Evolutionary conservation across 2,329 filamentous ascomycete species (phyloP).

Genomic region (Pestalotiopsis sp.): DNA sequence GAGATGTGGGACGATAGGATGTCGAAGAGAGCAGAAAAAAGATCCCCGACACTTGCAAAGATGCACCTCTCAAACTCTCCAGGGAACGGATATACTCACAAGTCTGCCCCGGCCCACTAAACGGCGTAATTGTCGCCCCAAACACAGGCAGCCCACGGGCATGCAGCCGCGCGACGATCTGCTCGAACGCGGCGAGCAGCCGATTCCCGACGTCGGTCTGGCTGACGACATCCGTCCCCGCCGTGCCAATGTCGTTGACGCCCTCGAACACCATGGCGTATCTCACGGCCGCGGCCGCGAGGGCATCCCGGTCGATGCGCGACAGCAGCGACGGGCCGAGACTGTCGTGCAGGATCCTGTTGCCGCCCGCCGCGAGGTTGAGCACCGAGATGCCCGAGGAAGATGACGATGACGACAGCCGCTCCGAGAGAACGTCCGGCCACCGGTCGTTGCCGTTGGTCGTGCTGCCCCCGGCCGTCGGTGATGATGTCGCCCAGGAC

Average conservation of each 20-base stretch:
- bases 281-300: conserved; percentile 52
- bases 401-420: conserved; percentile 39
- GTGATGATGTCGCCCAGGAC: conserved; percentile 69
- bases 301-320: conserved; percentile 60
- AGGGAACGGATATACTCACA: background rate
- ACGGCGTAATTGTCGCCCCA: conserved; percentile 60
- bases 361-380: conserved; percentile 65
- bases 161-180: conserved; percentile 56
- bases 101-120: conserved; percentile 47
- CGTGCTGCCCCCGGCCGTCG: conserved; percentile 61
- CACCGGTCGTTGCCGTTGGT: conserved; percentile 53
- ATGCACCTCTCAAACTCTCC: background rate
- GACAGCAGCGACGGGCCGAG: conserved; percentile 58
- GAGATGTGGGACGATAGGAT: too few species aligned
- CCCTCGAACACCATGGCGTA: conserved; percentile 63
- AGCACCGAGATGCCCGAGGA: conserved; percentile 46
- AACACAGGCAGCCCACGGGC: conserved; percentile 53
- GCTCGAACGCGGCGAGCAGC: conserved; percentile 54
- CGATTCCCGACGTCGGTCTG: conserved; percentile 46
- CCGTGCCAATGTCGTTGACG: conserved; percentile 64
- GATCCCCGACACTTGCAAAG: background rate
- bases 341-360: conserved; percentile 59
- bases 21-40: background rate
- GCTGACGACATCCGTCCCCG: conserved; percentile 36
- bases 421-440: conserved; percentile 42